Conservation (phyloP, 192 early-diverging fungal genomes). For the Backusella tuberculispora region DNA sequence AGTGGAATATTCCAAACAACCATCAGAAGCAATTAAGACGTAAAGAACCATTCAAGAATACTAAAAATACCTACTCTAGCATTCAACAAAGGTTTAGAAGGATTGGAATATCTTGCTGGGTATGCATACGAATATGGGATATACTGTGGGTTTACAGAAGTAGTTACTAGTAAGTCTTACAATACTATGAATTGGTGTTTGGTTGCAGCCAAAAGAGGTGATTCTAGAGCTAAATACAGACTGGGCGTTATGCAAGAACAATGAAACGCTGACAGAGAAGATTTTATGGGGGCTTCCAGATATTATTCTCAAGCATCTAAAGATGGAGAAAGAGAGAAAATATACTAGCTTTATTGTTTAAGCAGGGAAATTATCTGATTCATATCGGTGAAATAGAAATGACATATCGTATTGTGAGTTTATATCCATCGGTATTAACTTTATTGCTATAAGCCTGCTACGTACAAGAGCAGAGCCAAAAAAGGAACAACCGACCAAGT, state of each 20-base stretch:
- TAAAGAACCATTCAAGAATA: not conserved
- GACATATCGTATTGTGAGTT: constrained; percentile 58
- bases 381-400: constrained; percentile 55
- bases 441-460: constrained; percentile 20
- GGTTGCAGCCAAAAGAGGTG: too few relatives aligned
- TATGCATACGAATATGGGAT: too few relatives aligned
- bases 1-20: not conserved
- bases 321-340: too few relatives aligned
- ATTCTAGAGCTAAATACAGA: too few relatives aligned
- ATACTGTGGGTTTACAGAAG: too few relatives aligned
- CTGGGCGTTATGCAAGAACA: too few relatives aligned
- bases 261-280: not conserved
- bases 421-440: constrained; percentile 48
- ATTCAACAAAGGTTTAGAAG: not conserved
- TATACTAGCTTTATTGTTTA: too few relatives aligned
- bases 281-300: not conserved
- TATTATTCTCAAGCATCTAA: not conserved
- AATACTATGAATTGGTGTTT: too few relatives aligned
- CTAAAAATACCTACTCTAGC: not conserved
- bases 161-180: too few relatives aligned
- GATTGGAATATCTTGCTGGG: too few relatives aligned
- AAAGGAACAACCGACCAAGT: not conserved
- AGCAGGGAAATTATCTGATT: constrained; percentile 52
- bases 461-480: constrained; percentile 9
- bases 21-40: not conserved